Base-by-base conservation (phyloP, 768 basidiomycete genomes). In the Panellus pusillus region DNA sequence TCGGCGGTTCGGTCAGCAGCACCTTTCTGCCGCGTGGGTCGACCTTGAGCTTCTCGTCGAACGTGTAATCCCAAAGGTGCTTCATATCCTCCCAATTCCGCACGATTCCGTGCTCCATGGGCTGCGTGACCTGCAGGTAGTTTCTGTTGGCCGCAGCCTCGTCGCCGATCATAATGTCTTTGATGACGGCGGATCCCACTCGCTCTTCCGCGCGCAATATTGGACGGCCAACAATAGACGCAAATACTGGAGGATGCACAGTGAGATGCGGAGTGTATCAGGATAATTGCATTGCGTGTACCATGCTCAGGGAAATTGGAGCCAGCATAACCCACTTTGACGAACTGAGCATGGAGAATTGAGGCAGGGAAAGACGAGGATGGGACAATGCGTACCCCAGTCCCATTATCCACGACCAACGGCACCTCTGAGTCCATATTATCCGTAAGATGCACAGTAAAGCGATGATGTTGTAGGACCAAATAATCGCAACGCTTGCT, bases 41-140 rank as follows among this genome's bases (percentile, higher is more conserved):
- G 58, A 98, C 78, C 66, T 84, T 81, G 61, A 99, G 82, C 74
- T 98, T 98, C 76, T 97, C 93, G 63, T 91, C 77, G 68, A 99
- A 99, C 1, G 97, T 99, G 72, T 98, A 98, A 70, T 99, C 86
- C n/a, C 97, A 99, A 15, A 98, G 79, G 64, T 93, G 83, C 67
- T 88, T 88, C 97, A 98, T 99, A 72, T 99, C 97, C 68, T 94
- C 92, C 97, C 97, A 99, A 72, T 98, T 98, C 63, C 89, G 87
- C 43, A 99, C 87, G 73, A 99, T 98, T 38, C 97, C 97, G 70
- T 99, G 97, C 69, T 99, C 97, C 91, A 99, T 93, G 1, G 97
- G 97, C 65, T 98, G 97, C 0, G 94, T 92, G 32, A 99, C 81
- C 73, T 98, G 95, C 37, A 99, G 86, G 74, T 90, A 98, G 68